Percentiles rank a stretch among this genome's conserved stretches.
Conservation (phyloP, 805 yeast species). For the Wickerhamiella azyma region DNA sequence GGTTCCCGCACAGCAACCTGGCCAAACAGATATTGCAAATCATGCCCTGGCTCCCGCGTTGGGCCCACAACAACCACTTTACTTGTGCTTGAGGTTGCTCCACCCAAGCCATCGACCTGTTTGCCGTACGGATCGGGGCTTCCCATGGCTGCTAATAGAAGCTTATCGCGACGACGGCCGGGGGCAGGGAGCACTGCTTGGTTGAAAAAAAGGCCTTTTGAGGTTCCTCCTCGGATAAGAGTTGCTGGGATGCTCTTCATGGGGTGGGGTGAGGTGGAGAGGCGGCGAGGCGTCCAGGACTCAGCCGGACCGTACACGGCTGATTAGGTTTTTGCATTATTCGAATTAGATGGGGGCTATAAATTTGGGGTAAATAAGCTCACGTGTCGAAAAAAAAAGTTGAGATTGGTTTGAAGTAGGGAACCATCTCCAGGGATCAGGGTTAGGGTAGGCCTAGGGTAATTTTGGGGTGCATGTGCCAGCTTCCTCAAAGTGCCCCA, state of each 20-base stretch:
- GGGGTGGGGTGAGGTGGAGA: not conserved
- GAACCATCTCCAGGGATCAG: no score
- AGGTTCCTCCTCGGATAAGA: conserved; percentile 13
- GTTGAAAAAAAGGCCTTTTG: conserved; percentile 10
- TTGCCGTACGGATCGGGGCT: conserved; percentile 12
- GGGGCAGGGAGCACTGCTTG: conserved; percentile 7
- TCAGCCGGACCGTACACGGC: not conserved
- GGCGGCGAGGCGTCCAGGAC: not conserved
- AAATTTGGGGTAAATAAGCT: no score
- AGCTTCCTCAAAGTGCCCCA: no score
- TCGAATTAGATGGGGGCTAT: no score
- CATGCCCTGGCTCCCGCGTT: not conserved
- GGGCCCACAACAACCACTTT: conserved; percentile 9
- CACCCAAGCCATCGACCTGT: conserved; percentile 12
- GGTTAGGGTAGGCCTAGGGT: no score
- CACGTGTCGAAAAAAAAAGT: no score
- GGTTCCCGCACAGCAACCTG: conserved; percentile 9
- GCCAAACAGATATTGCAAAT: conserved; percentile 11
- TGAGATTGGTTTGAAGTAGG: no score
- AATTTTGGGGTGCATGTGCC: no score
- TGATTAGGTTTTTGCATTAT: no score
- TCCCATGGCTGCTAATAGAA: conserved; percentile 10
- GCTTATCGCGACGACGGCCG: conserved; percentile 4
- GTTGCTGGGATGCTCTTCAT: conserved; percentile 7
- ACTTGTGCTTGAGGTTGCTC: conserved; percentile 12